Conservation (phyloP, 371 early-diverging fungal genomes). For the Parasitella parasitica region DNA sequence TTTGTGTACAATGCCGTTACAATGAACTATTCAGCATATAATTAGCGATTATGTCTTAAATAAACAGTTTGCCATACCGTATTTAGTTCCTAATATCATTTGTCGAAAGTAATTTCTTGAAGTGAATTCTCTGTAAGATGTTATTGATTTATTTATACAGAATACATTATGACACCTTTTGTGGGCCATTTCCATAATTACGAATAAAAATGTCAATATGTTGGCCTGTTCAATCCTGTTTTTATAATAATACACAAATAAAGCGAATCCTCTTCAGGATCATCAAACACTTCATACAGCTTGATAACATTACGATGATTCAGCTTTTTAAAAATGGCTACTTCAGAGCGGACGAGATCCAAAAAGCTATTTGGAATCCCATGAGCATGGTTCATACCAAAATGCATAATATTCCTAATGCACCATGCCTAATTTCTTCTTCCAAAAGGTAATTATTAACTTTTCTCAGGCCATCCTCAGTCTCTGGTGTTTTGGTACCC, state of each 20-base stretch:
- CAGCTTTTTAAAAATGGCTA: slow-evolving; percentile 87
- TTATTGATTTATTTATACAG: slow-evolving; percentile 41
- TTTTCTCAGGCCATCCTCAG: slow-evolving; percentile 57
- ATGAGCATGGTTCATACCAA: slow-evolving; percentile 38
- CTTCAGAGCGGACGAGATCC: slow-evolving; percentile 76
- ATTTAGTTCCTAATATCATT: slow-evolving; percentile 91
- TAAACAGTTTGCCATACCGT: too few relatives aligned
- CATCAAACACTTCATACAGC: slow-evolving; percentile 84
- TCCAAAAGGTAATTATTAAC: slow-evolving; percentile 80
- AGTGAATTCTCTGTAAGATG: slow-evolving; percentile 54
- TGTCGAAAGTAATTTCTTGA: slow-evolving; percentile 71
- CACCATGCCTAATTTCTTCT: slow-evolving; percentile 78
- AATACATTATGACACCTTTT: slow-evolving; percentile 77
- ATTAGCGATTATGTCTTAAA: too few relatives aligned
- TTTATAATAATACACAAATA: slow-evolving; percentile 43
- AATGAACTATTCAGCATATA: slow-evolving; percentile 13
- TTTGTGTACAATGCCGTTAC: slow-evolving; percentile 21
- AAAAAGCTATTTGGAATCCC: slow-evolving; percentile 50
- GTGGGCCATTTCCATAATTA: slow-evolving; percentile 53
- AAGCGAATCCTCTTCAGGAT: slow-evolving; percentile 63
- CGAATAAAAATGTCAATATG: neutral
- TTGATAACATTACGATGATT: slow-evolving; percentile 75
- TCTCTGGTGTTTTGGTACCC: slow-evolving; percentile 61
- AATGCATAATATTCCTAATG: slow-evolving; percentile 84
- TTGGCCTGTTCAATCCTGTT: neutral